Evolutionary conservation across 306 rosid species (phyloP).

Genomic region (Carpinus fangiana): DNA sequence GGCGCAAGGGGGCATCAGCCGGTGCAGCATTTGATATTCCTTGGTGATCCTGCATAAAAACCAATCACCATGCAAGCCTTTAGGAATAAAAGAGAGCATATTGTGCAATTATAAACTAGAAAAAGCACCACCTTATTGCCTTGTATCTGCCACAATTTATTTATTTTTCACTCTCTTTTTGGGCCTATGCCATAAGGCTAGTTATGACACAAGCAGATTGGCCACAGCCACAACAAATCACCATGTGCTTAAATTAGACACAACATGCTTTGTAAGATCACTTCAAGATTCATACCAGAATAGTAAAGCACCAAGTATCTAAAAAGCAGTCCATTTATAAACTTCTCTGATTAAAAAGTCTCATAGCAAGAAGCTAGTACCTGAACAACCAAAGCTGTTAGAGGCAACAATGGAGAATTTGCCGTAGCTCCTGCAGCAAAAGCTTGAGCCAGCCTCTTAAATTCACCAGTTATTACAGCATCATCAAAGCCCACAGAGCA

Average conservation of each 20-base stretch:
- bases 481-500: conserved; percentile 63
- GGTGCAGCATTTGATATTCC: conserved; percentile 96
- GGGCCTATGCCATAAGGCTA: neutral
- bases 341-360: neutral
- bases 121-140: conserved; percentile 7
- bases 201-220: neutral
- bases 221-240: neutral
- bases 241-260: neutral
- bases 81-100: conserved; percentile 21
- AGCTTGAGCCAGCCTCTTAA: conserved; percentile 66
- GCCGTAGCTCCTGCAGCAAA: conserved; percentile 64
- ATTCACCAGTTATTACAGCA: conserved; percentile 54
- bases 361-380: conserved; percentile 42
- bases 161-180: neutral
- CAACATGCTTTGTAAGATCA: neutral
- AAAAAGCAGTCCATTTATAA: neutral
- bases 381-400: conserved; percentile 81
- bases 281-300: neutral
- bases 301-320: neutral
- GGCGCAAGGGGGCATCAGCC: conserved; percentile 69
- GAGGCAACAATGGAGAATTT: conserved; percentile 66
- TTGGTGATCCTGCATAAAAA: conserved; percentile 70
- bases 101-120: conserved; percentile 15
- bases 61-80: conserved; percentile 6
- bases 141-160: neutral